These are phyloP conservation scores for Sphaerostilbella broomeana DNA, from an alignment of 2,329 filamentous ascomycete species.

Conservation along the genomic window DNA sequence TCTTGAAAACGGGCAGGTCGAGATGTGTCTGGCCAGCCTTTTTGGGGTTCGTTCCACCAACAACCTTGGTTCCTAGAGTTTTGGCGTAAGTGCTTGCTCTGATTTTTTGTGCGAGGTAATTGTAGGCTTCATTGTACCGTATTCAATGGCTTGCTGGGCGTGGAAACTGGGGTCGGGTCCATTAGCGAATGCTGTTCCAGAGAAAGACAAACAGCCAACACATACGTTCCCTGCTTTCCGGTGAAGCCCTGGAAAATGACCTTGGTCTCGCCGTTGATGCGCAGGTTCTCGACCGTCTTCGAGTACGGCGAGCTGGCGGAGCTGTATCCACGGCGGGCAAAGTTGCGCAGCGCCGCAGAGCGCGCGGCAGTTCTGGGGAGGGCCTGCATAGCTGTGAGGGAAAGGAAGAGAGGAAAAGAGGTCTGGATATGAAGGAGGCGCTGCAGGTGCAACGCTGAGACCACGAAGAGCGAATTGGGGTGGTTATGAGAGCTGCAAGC, in stretches of 20 bases:
- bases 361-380: conserved; percentile 63
- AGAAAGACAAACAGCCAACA: conserved; percentile 22
- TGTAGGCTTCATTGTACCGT: conserved; percentile 56
- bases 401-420: conserved; percentile 5
- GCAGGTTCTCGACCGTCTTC: conserved; percentile 74
- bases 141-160: conserved; percentile 95
- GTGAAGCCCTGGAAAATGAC: conserved; percentile 97
- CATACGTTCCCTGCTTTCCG: conserved; percentile 90
- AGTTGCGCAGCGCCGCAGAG: conserved; percentile 61
- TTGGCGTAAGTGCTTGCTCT: conserved; percentile 19
- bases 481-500: conserved; percentile 18
- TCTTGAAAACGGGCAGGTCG: conserved; percentile 86
- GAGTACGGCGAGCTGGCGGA: conserved; percentile 63
- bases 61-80: conserved; percentile 78
- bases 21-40: conserved; percentile 91
- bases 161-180: conserved; percentile 72
- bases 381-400: conserved; percentile 63
- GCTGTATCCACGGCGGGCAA: conserved; percentile 65
- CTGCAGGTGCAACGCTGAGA: conserved; percentile 17
- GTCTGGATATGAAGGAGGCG: conserved; percentile 5
- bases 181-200: not conserved
- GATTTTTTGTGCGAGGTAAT: conserved; percentile 15
- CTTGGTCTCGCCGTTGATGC: conserved; percentile 89
- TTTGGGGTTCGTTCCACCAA: conserved; percentile 98
- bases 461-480: conserved; percentile 14